Conservation (phyloP, 2,329 filamentous ascomycete species). For the Gliomastix tumulicola region DNA sequence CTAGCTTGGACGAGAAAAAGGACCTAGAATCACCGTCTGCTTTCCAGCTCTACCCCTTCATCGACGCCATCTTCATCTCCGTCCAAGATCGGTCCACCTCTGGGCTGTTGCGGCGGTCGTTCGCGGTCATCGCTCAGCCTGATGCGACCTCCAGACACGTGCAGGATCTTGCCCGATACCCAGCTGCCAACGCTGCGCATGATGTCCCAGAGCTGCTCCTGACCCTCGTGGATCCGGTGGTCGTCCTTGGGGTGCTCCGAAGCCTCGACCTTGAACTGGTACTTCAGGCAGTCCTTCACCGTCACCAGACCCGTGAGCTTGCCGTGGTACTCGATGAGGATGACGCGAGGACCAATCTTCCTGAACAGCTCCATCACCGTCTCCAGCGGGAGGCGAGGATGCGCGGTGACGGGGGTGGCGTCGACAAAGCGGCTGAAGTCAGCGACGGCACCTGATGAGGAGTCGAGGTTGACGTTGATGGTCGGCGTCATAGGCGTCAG, state of each 20-base stretch:
- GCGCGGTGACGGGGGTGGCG: conserved; percentile 80
- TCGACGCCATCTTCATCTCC: conserved; percentile 33
- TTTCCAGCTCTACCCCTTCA: conserved; percentile 36
- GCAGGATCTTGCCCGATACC: conserved; percentile 49
- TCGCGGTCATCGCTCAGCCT: conserved; percentile 35
- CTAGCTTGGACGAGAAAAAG: too few relatives aligned
- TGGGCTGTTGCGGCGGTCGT: conserved; percentile 31
- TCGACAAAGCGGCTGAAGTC: conserved; percentile 89
- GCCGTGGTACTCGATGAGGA: conserved; percentile 86
- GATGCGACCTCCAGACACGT: conserved; percentile 49
- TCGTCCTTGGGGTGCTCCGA: conserved; percentile 66
- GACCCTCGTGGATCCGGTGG: conserved; percentile 43
- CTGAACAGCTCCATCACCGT: conserved; percentile 99
- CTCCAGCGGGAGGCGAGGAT: conserved; percentile 85
- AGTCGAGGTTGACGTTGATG: conserved; percentile 50
- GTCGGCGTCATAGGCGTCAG: conserved; percentile 27
- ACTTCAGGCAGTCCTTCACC: conserved; percentile 94
- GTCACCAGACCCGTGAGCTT: conserved; percentile 80
- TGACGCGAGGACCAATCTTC: conserved; percentile 91
- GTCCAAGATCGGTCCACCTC: conserved; percentile 35
- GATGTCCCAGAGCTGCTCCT: conserved; percentile 59
- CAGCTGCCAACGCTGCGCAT: conserved; percentile 48
- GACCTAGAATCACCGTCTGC: too few relatives aligned
- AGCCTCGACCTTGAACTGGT: conserved; percentile 93
- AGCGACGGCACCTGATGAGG: conserved; percentile 49